A percentile compares a stretch with the other conserved stretches of the same genome.
phyloP scores from a whole-genome alignment of 1,284 basidiomycete species.

The Earliella scabrosa region DNA sequence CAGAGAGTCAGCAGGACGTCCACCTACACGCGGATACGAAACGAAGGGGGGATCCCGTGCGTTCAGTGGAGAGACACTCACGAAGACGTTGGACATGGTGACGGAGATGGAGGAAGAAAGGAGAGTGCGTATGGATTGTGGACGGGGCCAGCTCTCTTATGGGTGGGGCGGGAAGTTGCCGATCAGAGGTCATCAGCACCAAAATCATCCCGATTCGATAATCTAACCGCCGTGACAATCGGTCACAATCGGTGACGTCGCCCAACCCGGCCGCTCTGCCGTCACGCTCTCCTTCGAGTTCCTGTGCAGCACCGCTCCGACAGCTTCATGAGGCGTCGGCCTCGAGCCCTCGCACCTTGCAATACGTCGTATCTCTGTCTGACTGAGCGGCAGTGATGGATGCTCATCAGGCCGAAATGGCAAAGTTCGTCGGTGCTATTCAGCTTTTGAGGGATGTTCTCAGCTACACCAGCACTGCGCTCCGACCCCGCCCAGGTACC shows the following conservation, averaged over 20 bases:
- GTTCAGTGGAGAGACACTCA: conserved; percentile 34
- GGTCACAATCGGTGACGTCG: conserved; percentile 31
- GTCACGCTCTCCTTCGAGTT: neutral
- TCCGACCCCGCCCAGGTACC: neutral
- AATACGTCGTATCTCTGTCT: too few relatives aligned
- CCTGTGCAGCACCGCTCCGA: too few relatives aligned
- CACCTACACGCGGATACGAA: neutral
- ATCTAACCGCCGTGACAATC: conserved; percentile 37
- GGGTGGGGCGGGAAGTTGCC: conserved; percentile 32
- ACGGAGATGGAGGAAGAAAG: conserved; percentile 25
- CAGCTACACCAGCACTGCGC: conserved; percentile 4
- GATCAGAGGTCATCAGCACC: conserved; percentile 36
- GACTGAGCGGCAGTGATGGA: too few relatives aligned
- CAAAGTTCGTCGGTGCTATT: too few relatives aligned
- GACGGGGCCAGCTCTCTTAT: conserved; percentile 28
- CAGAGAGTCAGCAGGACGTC: conserved; percentile 5
- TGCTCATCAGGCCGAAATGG: too few relatives aligned
- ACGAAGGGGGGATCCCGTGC: neutral
- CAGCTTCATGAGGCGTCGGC: too few relatives aligned
- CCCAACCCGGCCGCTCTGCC: conserved; percentile 1
- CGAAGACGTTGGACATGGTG: conserved; percentile 53
- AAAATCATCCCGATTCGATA: conserved; percentile 33
- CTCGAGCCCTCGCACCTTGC: too few relatives aligned
- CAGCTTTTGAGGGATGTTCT: too few relatives aligned
- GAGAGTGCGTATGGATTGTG: conserved; percentile 22